Evolutionary conservation across 306 rosid species (phyloP), one percentile per base, ranked within the genome.

Genomic region (Quercus rubra): DNA sequence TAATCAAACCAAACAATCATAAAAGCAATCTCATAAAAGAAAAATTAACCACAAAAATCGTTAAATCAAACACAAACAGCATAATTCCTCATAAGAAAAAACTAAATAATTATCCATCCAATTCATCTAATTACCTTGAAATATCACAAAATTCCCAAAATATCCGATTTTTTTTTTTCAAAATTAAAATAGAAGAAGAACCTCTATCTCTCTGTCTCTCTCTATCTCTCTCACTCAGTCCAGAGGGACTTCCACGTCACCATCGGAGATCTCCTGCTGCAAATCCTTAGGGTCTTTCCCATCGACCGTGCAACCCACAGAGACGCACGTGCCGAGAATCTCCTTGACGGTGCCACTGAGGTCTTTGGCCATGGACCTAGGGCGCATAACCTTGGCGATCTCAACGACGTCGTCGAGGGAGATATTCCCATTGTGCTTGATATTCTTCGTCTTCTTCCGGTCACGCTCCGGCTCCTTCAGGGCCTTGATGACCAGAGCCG

Each of bases 401-500:
- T 94, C 98, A 70, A 94, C 84, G 54, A 94, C 98, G n/a, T 94
- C 98, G 23, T 94, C 98, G 0, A 94, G 91, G 0, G 94, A 82
- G 15, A 94, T 92, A 76, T 92, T 94, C 0, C 98, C 98, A 14
- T 62, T 90, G 55, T 94, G 98, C 81, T 94, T 94, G 13, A 94
- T 94, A 54, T 92, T 92, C 75, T 94, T 94, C 0, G 86, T 82
- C 85, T 94, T 92, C 89, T 94, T 94, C 8, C 98, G 70, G 82
- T 94, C 98, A 1, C 98, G 88, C 49, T 94, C 98, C 0, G 98
- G 98, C 78, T 94, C 97, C 79, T 94, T 94, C 20, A 94, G 83
- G 0, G 98, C 83, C 86, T 94, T 94, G 83, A 94, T 94, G 51
- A 94, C 98, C 0, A 94, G 89, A 1, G 98, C 98, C 0, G 98